Evolutionary conservation across 257 asterid genomes (phyloP).

Genomic region (Linderniella brevidens): DNA sequence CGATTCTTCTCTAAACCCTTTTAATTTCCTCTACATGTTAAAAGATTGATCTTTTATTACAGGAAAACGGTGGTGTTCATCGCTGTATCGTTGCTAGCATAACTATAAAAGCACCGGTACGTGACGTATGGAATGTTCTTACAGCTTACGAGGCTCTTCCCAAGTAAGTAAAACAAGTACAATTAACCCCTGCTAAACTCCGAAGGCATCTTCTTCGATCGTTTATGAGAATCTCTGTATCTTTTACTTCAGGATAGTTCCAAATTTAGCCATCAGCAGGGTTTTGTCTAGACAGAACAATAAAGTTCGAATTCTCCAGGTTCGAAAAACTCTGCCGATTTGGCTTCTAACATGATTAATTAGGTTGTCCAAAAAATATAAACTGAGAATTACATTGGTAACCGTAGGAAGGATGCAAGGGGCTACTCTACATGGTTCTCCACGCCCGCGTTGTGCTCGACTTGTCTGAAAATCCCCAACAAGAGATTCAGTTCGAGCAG

Average conservation of each 20-base stretch:
- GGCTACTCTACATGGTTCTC: slow-evolving; percentile 82
- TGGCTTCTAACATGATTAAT: background rate
- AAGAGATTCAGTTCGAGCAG: slow-evolving; percentile 80
- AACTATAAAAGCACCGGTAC: no score
- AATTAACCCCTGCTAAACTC: no score
- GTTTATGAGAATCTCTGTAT: no score
- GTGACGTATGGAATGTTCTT: no score
- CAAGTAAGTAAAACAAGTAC: no score
- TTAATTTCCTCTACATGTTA: no score
- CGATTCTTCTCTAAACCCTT: no score
- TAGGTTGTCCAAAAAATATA: background rate
- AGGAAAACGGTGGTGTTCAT: no score
- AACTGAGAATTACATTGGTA: background rate
- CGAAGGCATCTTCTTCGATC: no score
- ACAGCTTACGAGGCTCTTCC: no score
- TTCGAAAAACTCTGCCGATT: slow-evolving; percentile 10
- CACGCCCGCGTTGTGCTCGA: slow-evolving; percentile 94
- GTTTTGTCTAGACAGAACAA: slow-evolving; percentile 73
- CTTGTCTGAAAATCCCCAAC: slow-evolving; percentile 54
- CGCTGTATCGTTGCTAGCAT: no score
- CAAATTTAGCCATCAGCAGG: slow-evolving; percentile 94
- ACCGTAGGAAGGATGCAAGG: slow-evolving; percentile 90
- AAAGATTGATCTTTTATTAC: no score
- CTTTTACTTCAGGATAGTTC: slow-evolving; percentile 15
- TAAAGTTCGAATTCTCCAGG: slow-evolving; percentile 92